Evolutionary conservation across 345 rosid genomes (phyloP).

Genomic region (Aethionema arabicum): DNA sequence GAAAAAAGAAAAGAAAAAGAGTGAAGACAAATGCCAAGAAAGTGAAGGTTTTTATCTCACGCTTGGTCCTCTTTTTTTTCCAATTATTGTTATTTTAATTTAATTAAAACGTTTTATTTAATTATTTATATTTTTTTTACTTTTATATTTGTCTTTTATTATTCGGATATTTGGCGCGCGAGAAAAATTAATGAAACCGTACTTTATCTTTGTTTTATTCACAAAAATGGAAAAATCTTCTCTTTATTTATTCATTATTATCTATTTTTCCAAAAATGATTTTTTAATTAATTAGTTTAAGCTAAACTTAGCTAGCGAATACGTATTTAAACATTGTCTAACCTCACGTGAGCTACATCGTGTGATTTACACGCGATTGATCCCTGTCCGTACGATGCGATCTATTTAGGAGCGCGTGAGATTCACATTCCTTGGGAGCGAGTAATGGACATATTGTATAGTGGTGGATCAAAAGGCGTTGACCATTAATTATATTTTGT

Average conservation of each 20-base stretch:
- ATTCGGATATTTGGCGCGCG: conserved; percentile 41
- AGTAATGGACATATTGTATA: neutral
- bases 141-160: conserved; percentile 24
- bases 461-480: conserved; percentile 28
- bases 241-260: neutral
- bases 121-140: neutral
- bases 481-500: conserved; percentile 34
- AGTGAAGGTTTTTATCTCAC: conserved; percentile 60
- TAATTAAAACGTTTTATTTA: neutral
- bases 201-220: conserved; percentile 37
- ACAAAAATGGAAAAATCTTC: conserved; percentile 23
- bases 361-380: neutral
- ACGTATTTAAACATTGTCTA: conserved; percentile 9
- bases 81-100: neutral
- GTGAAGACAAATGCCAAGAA: conserved; percentile 36
- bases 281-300: neutral
- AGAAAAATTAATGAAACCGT: conserved; percentile 39
- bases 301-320: conserved; percentile 12
- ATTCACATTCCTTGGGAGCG: neutral
- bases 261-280: conserved; percentile 7
- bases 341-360: neutral
- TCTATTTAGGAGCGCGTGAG: neutral
- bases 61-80: conserved; percentile 45
- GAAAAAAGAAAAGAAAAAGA: conserved; percentile 13
- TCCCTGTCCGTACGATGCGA: conserved; percentile 24